Evolutionary conservation across 495 filamentous ascomycete species (phyloP).

Genomic region (Talaromyces nanjingensis): DNA sequence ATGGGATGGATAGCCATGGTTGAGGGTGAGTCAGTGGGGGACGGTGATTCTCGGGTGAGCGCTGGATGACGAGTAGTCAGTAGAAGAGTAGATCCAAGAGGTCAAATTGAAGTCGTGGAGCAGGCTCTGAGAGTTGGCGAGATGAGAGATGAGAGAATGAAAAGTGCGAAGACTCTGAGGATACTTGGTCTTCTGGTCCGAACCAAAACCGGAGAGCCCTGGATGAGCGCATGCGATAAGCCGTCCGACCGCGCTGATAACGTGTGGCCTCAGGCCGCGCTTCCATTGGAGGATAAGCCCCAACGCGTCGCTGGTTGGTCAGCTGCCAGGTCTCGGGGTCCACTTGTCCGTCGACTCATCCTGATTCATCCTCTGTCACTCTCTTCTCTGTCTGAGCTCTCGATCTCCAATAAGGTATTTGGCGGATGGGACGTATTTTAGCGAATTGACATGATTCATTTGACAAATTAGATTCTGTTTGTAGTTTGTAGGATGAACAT

Average conservation of each 20-base stretch:
- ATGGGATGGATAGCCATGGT: slow-evolving; percentile 38
- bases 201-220: background rate
- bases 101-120: background rate
- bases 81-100: background rate
- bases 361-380: slow-evolving; percentile 1
- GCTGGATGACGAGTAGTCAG: background rate
- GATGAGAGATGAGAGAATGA: background rate
- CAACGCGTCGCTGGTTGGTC: slow-evolving; percentile 2
- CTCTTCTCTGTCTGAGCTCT: background rate
- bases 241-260: background rate
- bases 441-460: background rate
- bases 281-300: background rate
- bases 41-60: background rate
- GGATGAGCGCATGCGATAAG: slow-evolving; percentile 6
- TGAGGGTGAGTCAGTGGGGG: background rate
- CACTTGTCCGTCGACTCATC: background rate
- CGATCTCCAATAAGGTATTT: background rate
- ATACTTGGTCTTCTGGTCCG: background rate
- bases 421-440: background rate
- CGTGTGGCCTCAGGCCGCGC: background rate
- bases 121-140: background rate
- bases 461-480: background rate
- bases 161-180: background rate
- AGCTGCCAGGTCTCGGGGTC: background rate
- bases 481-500: background rate